Percentiles rank a stretch among this genome's conserved stretches.
Conservation (phyloP, 805 yeast genomes). For the Schwanniomyces pseudopolymorphus region DNA sequence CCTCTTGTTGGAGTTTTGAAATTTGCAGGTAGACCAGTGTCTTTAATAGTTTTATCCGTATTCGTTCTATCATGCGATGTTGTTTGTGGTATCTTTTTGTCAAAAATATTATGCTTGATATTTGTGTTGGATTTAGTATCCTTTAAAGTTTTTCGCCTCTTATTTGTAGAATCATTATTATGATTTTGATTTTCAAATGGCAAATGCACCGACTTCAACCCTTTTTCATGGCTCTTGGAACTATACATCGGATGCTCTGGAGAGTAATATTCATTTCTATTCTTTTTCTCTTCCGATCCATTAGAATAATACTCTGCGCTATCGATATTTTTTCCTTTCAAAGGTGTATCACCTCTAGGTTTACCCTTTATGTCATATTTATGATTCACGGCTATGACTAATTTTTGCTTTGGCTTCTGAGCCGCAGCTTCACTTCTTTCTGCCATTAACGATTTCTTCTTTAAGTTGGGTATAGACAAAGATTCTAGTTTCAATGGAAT, state of each 20-base stretch:
- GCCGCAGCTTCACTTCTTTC: conserved; percentile 26
- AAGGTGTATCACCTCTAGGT: background rate
- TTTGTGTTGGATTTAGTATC: conserved; percentile 1
- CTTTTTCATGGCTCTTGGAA: background rate
- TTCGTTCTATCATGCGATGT: conserved; percentile 4
- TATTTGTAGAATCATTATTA: background rate
- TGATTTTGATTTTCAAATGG: background rate
- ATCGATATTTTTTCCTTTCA: background rate
- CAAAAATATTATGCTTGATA: conserved; percentile 4
- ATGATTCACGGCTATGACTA: conserved; percentile 24
- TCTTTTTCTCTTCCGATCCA: background rate
- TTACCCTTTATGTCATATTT: conserved; percentile 8
- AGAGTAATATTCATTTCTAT: background rate
- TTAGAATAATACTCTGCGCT: background rate
- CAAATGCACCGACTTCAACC: background rate
- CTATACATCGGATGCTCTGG: background rate
- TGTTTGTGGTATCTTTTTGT: conserved; percentile 11
- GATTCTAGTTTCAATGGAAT: conserved; percentile 14
- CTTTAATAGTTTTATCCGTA: conserved; percentile 3
- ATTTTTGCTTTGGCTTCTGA: conserved; percentile 24
- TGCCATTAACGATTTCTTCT: conserved; percentile 29
- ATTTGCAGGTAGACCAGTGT: background rate
- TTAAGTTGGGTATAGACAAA: conserved; percentile 16
- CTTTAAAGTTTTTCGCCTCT: conserved; percentile 6
- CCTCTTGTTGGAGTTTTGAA: conserved; percentile 13